Evolutionary conservation across 2,329 filamentous ascomycete genomes (phyloP), one percentile per base, ranked within the genome.

Genomic region (Cladosporium cucumerinum): DNA sequence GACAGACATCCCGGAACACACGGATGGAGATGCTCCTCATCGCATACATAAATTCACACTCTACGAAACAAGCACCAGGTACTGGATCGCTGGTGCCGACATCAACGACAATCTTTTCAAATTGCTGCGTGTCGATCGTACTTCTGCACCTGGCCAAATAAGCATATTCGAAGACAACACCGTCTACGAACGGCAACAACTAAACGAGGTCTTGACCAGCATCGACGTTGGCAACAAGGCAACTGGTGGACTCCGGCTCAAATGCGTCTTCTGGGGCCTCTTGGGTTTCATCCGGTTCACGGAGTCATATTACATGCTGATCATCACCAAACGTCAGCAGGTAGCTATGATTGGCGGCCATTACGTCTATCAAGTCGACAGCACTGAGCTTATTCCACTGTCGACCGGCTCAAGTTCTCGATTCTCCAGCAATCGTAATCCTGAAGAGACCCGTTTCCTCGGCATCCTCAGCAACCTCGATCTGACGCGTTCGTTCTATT

Each of bases 241-340:
- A 8, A 92, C 92, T 0, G 95, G 95, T 26, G 95, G 95, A 0
- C 85, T 99, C 78, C 95, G 91, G 76, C 83, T 97, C 64, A 92
- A 91, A 66, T 96, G 91, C 77, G 96, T 88, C 66, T 92, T 91
- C 5, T 99, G 94, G 95, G 95, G 95, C 1, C 80, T 99, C 28
- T 82, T 99, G 28, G 95, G 95, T 4, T 99, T 99, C 77, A 95
- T 99, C 76, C 87, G 91, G 67, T 98, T 99, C 77, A 99, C 95
- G 0, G 93, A 94, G 1, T 88, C 92, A 3, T 97, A 96, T 77
- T 99, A 99, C 77, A 98, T 99, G 93, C 84, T 98, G 32, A 81
- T 98, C 57, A 93, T 98, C 73, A 97, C 93, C 46, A 98, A 98
- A 79, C 89, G 96, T 80, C 95, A 91, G 73, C 96, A 96, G 65